Evolutionary conservation across 2,329 filamentous ascomycete genomes (phyloP).

Genomic region (Fusarium buxicola): DNA sequence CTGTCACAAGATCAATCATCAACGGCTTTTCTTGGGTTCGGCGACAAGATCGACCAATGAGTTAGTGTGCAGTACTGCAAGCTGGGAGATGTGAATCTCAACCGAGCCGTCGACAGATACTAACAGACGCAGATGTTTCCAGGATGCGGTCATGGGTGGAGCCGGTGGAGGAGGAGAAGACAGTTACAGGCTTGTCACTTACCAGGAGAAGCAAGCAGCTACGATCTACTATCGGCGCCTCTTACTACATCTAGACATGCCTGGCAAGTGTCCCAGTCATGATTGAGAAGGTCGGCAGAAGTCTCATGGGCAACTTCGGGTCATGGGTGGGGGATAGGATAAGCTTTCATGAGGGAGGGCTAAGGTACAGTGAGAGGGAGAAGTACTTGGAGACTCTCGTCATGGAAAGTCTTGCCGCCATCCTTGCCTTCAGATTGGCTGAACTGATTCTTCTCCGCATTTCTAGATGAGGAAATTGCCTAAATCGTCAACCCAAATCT

Average conservation of each 20-base stretch:
- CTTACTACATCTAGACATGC: conserved; percentile 19
- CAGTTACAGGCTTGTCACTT: neutral
- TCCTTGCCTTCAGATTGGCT: neutral
- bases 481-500: neutral
- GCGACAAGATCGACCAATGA: neutral
- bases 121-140: too few relatives aligned
- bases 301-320: neutral
- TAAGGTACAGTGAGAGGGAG: neutral
- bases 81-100: neutral
- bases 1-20: conserved; percentile 26
- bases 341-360: conserved; percentile 16
- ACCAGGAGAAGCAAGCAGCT: conserved; percentile 16
- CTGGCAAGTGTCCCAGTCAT: conserved; percentile 13
- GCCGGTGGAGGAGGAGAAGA: conserved; percentile 10
- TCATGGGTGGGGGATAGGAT: neutral
- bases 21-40: neutral
- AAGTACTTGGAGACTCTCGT: neutral
- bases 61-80: neutral
- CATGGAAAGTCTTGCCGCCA: conserved; percentile 9
- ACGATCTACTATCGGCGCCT: conserved; percentile 26
- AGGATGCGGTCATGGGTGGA: conserved; percentile 3
- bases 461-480: conserved; percentile 3
- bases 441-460: conserved; percentile 5
- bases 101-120: too few relatives aligned
- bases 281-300: conserved; percentile 1